Conservation (phyloP, 768 basidiomycete genomes). For the Austroboletus eburneus region DNA sequence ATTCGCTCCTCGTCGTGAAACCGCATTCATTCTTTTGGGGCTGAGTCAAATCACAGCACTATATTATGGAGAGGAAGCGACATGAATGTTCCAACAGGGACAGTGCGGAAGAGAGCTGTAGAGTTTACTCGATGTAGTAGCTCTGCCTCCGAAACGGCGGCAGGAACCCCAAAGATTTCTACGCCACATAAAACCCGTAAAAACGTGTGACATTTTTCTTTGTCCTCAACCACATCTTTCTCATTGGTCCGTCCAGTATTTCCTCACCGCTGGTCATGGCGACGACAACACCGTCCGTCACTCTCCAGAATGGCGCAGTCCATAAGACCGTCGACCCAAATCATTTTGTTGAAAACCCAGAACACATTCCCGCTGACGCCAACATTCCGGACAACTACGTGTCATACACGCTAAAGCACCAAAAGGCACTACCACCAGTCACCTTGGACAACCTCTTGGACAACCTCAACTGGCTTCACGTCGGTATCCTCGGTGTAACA, state of each 20-base stretch:
- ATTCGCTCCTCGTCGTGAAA: too few species aligned
- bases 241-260: constrained; percentile 23
- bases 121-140: too few species aligned
- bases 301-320: not conserved
- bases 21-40: too few species aligned
- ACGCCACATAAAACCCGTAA: constrained; percentile 19
- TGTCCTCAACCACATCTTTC: constrained; percentile 20
- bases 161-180: constrained; percentile 34
- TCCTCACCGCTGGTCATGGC: constrained; percentile 17
- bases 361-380: constrained; percentile 42
- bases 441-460: constrained; percentile 51
- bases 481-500: constrained; percentile 65
- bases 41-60: too few species aligned
- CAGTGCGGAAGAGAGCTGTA: too few species aligned
- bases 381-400: constrained; percentile 84
- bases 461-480: constrained; percentile 76
- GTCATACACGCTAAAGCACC: constrained; percentile 63
- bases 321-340: constrained; percentile 3
- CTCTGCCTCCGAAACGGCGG: too few species aligned
- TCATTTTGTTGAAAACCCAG: constrained; percentile 26
- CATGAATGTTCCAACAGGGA: too few species aligned
- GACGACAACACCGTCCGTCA: constrained; percentile 8
- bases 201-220: constrained; percentile 4
- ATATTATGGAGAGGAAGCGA: too few species aligned
- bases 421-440: constrained; percentile 67